Conservation (phyloP, 73 alveolate species). For the Paramecium bursaria region DNA sequence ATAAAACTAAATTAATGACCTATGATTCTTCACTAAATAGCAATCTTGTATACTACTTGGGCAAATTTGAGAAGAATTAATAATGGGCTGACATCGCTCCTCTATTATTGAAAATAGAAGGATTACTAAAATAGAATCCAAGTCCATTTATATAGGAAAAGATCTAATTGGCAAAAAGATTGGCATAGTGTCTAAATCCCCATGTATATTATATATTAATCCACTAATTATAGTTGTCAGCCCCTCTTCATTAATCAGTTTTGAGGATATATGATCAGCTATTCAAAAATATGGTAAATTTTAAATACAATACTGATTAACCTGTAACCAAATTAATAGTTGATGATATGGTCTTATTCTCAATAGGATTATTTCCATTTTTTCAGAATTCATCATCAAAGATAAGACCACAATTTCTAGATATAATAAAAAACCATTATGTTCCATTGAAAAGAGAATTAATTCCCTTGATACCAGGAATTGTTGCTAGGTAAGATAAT, state of each 20-base stretch:
- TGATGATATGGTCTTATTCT: conserved; percentile 63
- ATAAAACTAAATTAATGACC: conserved; percentile 32
- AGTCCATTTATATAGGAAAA: conserved; percentile 66
- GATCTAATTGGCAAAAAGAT: conserved; percentile 62
- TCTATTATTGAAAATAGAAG: conserved; percentile 59
- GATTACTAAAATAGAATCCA: conserved; percentile 63
- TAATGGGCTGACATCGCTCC: conserved; percentile 72
- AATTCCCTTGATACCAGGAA: conserved; percentile 68
- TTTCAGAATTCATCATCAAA: conserved; percentile 66
- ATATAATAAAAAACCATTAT: conserved; percentile 49
- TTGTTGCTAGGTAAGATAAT: conserved; percentile 25
- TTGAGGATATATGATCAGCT: conserved; percentile 61
- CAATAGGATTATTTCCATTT: conserved; percentile 69
- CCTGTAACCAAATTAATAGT: conserved; percentile 42
- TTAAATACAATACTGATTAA: conserved; percentile 37
- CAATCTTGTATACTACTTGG: conserved; percentile 42
- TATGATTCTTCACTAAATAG: conserved; percentile 44
- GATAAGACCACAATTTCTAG: conserved; percentile 62
- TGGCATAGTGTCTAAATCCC: conserved; percentile 71
- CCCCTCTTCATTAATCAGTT: conserved; percentile 57
- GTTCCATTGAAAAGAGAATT: conserved; percentile 69
- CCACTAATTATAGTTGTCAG: conserved; percentile 31
- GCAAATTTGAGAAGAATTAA: conserved; percentile 65
- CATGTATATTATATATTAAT: conserved; percentile 29
- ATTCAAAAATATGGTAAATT: conserved; percentile 59